Percentiles rank a stretch among this genome's conserved stretches.
phyloP scores from a whole-genome alignment of 1,284 basidiomycete genomes.

The Leccinum solheimii region DNA sequence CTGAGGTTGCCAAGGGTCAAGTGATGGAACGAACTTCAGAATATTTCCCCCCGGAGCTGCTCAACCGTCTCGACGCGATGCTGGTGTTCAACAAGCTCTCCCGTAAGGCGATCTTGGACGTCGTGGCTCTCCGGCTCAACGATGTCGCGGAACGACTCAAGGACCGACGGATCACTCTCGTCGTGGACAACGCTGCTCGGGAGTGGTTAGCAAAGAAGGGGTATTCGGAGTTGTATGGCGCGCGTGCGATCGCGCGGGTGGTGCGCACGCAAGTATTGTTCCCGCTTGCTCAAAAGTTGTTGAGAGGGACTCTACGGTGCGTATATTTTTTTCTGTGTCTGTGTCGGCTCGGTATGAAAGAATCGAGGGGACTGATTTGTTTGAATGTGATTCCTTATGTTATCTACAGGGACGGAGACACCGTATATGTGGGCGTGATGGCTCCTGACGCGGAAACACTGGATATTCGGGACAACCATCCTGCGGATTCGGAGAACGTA shows the following conservation, averaged over 20 bases:
- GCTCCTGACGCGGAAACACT: constrained; percentile 17
- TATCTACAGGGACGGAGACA: constrained; percentile 35
- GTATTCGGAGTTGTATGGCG: constrained; percentile 86
- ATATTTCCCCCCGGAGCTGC: constrained; percentile 88
- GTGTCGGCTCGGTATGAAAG: background rate
- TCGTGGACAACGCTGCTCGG: constrained; percentile 65
- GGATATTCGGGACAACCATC: constrained; percentile 38
- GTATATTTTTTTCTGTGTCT: constrained; percentile 15
- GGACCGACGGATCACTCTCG: constrained; percentile 67
- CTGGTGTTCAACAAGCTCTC: constrained; percentile 90
- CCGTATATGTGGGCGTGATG: constrained; percentile 27
- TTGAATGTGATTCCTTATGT: background rate
- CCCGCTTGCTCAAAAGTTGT: constrained; percentile 73
- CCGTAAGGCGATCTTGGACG: constrained; percentile 67
- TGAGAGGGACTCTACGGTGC: constrained; percentile 74
- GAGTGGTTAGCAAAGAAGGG: constrained; percentile 80
- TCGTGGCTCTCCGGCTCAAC: constrained; percentile 73
- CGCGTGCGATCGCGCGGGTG: constrained; percentile 80
- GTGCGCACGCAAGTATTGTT: constrained; percentile 77
- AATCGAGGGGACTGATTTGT: background rate
- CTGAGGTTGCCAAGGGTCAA: constrained; percentile 57
- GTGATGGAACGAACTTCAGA: constrained; percentile 78
- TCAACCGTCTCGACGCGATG: constrained; percentile 87
- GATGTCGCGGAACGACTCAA: constrained; percentile 74
- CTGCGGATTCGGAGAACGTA: constrained; percentile 23